Evolutionary conservation across 2,329 filamentous ascomycete species (phyloP), one percentile per base, ranked within the genome.

Genomic region (Neopestalotiopsis rosae): DNA sequence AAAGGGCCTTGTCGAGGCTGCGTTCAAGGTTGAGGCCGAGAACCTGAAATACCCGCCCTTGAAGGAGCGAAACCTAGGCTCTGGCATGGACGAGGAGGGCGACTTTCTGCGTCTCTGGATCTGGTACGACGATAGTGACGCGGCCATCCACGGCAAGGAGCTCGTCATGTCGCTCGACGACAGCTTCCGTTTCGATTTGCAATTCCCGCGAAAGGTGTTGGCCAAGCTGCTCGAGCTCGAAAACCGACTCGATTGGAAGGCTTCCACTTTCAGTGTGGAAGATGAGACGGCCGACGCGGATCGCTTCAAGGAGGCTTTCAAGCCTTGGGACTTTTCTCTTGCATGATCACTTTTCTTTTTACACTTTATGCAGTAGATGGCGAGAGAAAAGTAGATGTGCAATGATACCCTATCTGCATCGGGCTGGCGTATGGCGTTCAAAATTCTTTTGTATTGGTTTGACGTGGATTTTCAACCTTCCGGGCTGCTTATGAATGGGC

Each of bases 41-140:
- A 97, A 97, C 73, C 77, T 85, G 61, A 79, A 84, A 68, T 87
- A 88, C 68, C 88, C 89, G 0, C 73, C 81, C 49, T 87, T 91
- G 65, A 76, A 82, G 64, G 79, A 79, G 45, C 81, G 81, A 9
- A 85, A 87, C 59, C 81, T 89, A 17, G 82, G 82, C 0, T 82
- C 87, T n/a, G 83, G 84, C 45, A 80, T 86, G 61, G 82, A 87
- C 69, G 82, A 86, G 20, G 79, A 76, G 17, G 82, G 87, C 9
- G 89, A 97, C 78, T 97, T 92, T 81, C 94, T 97, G 80, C 89
- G 94, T 32, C 85, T 96, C 5, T 94, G 94, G 90, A 89, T 97
- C 65, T 96, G 93, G 92, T 86, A 85, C 40, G 84, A 88, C 72
- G 81, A 87, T 71, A 85, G 84, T 69, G 81, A 88, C 74, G 82